Percentiles rank a stretch among this genome's conserved stretches.
Conservation (phyloP, 1,139 yeast species). For the Suhomyces atakaporum region DNA sequence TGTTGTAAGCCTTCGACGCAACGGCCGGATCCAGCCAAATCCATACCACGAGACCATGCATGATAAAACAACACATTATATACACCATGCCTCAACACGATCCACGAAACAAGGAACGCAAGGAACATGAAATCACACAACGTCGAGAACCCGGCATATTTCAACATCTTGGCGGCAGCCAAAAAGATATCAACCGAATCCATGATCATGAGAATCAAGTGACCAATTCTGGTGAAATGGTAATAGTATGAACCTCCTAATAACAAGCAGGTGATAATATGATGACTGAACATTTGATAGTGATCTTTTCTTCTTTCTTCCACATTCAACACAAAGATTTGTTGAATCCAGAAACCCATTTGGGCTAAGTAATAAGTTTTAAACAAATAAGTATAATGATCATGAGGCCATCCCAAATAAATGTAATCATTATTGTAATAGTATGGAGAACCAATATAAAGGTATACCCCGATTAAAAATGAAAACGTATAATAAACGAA, state of each 20-base stretch:
- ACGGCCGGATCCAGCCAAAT: constrained; percentile 46
- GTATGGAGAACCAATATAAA: constrained; percentile 62
- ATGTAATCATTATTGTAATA: constrained; percentile 58
- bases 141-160: constrained; percentile 62
- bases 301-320: constrained; percentile 84
- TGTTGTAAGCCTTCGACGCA: constrained; percentile 22
- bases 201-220: constrained; percentile 76
- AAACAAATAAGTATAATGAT: constrained; percentile 46
- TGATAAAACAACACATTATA: constrained; percentile 69
- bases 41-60: constrained; percentile 39
- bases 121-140: constrained; percentile 73
- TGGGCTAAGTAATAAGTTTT: constrained; percentile 74
- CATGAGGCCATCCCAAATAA: constrained; percentile 79
- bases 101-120: constrained; percentile 69
- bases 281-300: constrained; percentile 85
- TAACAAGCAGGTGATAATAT: constrained; percentile 72
- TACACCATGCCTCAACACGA: constrained; percentile 68
- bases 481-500: constrained; percentile 60
- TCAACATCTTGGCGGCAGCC: constrained; percentile 73
- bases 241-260: constrained; percentile 72
- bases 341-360: constrained; percentile 79
- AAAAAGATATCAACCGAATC: constrained; percentile 78
- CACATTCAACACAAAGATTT: constrained; percentile 70
- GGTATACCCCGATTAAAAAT: constrained; percentile 57
- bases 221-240: constrained; percentile 77